Evolutionary conservation across 352 stramenopile genomes (phyloP).

Genomic region (Pythium dissotocum): DNA sequence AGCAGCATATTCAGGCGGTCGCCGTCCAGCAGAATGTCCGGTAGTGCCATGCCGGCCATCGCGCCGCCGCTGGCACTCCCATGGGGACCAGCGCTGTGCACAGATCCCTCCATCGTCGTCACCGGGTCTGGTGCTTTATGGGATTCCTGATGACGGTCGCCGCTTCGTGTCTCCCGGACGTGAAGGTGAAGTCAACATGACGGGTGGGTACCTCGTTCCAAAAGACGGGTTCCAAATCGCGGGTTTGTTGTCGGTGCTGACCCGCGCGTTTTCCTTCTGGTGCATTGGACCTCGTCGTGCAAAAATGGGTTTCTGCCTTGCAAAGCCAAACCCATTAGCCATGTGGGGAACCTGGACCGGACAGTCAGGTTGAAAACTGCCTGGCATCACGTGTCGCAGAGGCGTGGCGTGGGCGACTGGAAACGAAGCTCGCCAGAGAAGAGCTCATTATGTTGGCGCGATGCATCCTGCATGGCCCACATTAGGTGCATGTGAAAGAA

Average conservation of each 20-base stretch:
- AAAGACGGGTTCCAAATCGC: neutral
- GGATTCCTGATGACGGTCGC: neutral
- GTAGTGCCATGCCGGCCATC: slow-evolving; percentile 28
- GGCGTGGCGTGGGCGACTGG: neutral
- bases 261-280: neutral
- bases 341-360: slow-evolving; percentile 1
- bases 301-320: neutral
- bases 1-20: slow-evolving; percentile 85
- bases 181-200: neutral
- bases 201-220: neutral
- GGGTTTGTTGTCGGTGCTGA: neutral
- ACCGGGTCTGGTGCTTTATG: neutral
- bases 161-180: neutral
- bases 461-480: neutral
- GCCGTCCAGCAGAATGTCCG: slow-evolving; percentile 67
- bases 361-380: neutral
- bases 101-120: slow-evolving; percentile 7
- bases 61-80: slow-evolving; percentile 3
- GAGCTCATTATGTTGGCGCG: neutral
- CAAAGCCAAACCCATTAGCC: slow-evolving; percentile 2
- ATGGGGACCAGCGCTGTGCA: neutral
- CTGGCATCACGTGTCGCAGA: neutral
- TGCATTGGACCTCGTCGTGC: neutral
- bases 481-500: neutral
- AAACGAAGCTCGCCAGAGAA: neutral